phyloP scores from a whole-genome alignment of 2,329 filamentous ascomycete species.

The Fusarium cyanostomum region DNA sequence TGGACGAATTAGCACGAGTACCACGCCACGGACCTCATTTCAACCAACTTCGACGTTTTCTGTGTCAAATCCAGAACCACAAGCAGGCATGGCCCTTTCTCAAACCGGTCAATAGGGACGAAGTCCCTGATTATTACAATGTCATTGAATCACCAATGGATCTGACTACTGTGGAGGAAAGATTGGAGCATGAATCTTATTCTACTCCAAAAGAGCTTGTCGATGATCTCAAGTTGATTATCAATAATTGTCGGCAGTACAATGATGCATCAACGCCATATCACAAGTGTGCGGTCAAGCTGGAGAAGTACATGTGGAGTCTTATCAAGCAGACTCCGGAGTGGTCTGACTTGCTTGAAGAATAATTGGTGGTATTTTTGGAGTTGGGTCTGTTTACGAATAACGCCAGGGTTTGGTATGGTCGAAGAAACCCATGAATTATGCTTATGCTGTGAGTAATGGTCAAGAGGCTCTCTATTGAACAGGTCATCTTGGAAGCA shows the following conservation, averaged over 20 bases:
- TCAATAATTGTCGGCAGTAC: conserved; percentile 94
- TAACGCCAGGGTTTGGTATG: no score
- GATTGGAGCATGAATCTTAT: conserved; percentile 92
- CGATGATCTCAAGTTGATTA: conserved; percentile 85
- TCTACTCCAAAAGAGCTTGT: conserved; percentile 91
- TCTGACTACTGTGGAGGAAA: conserved; percentile 92
- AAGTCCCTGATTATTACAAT: conserved; percentile 96
- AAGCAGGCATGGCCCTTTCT: conserved; percentile 93
- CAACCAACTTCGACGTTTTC: conserved; percentile 88
- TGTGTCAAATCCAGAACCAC: conserved; percentile 95
- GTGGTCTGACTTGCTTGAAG: conserved; percentile 80
- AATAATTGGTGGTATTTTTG: no score
- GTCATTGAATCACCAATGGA: conserved; percentile 99
- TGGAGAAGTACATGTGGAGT: conserved; percentile 94
- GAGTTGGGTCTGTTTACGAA: no score
- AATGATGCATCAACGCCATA: conserved; percentile 96
- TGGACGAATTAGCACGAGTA: conserved; percentile 95
- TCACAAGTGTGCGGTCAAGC: conserved; percentile 90
- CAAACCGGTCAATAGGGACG: conserved; percentile 90
- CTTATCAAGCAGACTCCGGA: conserved; percentile 91
- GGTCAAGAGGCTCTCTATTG: no score
- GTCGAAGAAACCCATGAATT: no score
- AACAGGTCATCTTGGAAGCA: no score
- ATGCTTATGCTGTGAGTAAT: no score
- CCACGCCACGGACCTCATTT: conserved; percentile 96